Conservation (phyloP, 2,329 filamentous ascomycete species). For the Amesomyces nigricolor region DNA sequence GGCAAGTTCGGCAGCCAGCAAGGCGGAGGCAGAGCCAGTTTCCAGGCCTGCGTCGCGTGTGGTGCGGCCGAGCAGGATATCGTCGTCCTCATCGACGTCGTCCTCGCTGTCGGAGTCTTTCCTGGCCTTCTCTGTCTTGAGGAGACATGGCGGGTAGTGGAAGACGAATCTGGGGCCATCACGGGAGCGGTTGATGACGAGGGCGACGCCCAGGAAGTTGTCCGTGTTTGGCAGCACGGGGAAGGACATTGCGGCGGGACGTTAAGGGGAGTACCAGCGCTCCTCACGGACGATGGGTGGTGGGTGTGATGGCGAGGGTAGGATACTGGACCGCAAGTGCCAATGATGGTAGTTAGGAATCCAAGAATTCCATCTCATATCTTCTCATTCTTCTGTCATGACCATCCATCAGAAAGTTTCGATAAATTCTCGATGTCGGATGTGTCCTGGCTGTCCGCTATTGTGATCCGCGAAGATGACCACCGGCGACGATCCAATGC, state of each 20-base stretch:
- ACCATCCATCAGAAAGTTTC: too few relatives aligned
- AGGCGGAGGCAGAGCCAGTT: slow-evolving; percentile 30
- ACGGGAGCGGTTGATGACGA: slow-evolving; percentile 68
- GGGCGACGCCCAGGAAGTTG: slow-evolving; percentile 63
- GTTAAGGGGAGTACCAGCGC: too few relatives aligned
- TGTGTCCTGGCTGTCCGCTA: too few relatives aligned
- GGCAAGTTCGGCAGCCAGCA: slow-evolving; percentile 37
- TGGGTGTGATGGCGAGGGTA: too few relatives aligned
- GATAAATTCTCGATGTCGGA: too few relatives aligned
- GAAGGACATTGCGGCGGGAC: slow-evolving; percentile 38
- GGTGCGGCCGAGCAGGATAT: slow-evolving; percentile 45
- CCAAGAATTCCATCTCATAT: too few relatives aligned
- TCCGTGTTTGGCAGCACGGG: slow-evolving; percentile 46
- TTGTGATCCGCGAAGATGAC: too few relatives aligned
- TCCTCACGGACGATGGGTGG: too few relatives aligned
- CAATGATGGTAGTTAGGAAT: too few relatives aligned
- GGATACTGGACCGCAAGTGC: too few relatives aligned
- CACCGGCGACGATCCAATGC: too few relatives aligned
- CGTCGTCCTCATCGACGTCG: slow-evolving; percentile 43
- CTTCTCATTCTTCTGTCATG: too few relatives aligned
- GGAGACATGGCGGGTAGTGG: slow-evolving; percentile 69
- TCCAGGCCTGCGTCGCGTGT: slow-evolving; percentile 33
- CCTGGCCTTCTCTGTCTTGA: slow-evolving; percentile 33
- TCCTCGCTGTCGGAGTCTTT: slow-evolving; percentile 30
- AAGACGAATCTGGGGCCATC: slow-evolving; percentile 80